Conservation (phyloP, 2,329 filamentous ascomycete species). For the Fusarium oxysporum region DNA sequence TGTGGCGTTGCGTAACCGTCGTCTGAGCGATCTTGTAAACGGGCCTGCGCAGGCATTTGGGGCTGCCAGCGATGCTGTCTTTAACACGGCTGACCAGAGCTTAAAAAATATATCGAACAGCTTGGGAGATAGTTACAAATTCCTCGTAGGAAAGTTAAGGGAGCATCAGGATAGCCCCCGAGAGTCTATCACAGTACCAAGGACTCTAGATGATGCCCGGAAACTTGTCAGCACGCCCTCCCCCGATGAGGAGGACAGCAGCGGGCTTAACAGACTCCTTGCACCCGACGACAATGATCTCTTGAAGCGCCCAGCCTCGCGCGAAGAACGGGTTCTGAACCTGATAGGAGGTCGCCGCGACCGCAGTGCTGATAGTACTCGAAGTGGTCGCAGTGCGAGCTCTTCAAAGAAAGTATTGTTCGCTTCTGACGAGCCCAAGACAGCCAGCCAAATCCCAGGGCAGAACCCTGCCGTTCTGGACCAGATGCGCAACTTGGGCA, state of each 20-base stretch:
- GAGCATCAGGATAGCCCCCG: conserved; percentile 68
- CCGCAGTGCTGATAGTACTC: conserved; percentile 78
- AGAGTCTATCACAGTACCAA: conserved; percentile 74
- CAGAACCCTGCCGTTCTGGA: conserved; percentile 74
- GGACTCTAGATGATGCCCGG: conserved; percentile 91
- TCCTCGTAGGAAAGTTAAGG: conserved; percentile 87
- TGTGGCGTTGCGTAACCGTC: conserved; percentile 72
- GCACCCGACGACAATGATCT: conserved; percentile 54
- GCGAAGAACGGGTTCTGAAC: conserved; percentile 75
- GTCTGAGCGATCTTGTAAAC: conserved; percentile 87
- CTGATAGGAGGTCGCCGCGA: conserved; percentile 82
- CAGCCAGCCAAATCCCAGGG: conserved; percentile 27
- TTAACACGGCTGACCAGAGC: conserved; percentile 90
- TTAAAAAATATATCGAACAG: conserved; percentile 93
- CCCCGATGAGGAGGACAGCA: conserved; percentile 71
- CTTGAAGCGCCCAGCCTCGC: conserved; percentile 46
- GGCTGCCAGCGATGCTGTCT: conserved; percentile 84
- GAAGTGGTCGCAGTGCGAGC: conserved; percentile 72
- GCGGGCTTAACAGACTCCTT: conserved; percentile 65
- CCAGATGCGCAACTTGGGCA: conserved; percentile 84
- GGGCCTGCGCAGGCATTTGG: conserved; percentile 84
- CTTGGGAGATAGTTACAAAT: conserved; percentile 92
- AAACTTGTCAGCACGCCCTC: conserved; percentile 84
- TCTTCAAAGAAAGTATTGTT: conserved; percentile 70
- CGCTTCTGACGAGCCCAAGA: conserved; percentile 53